Evolutionary conservation across 345 rosid species (phyloP).

Genomic region (Physaria fendleri): DNA sequence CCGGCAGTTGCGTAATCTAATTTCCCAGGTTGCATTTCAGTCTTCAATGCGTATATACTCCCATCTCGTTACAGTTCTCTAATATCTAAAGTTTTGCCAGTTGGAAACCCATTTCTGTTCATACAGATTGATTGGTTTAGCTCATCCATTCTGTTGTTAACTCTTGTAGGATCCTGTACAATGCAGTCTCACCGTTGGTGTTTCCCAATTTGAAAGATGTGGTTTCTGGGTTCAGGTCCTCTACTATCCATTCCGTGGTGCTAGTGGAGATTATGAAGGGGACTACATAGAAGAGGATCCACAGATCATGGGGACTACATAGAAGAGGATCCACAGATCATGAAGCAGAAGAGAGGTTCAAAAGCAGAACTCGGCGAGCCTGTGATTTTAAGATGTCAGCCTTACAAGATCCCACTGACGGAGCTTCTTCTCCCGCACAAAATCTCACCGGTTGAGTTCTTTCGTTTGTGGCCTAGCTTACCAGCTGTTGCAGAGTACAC

Average conservation of each 20-base stretch:
- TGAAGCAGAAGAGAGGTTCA: constrained; percentile 75
- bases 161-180: constrained; percentile 75
- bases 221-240: constrained; percentile 95
- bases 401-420: constrained; percentile 90
- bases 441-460: constrained; percentile 93
- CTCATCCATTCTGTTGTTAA: constrained; percentile 7
- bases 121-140: neutral
- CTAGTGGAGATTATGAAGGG: constrained; percentile 80
- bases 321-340: constrained; percentile 82
- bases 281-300: constrained; percentile 89
- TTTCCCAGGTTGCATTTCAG: constrained; percentile 69
- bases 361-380: constrained; percentile 92
- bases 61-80: constrained; percentile 4
- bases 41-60: constrained; percentile 6
- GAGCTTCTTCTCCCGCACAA: constrained; percentile 94
- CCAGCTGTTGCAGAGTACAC: constrained; percentile 85
- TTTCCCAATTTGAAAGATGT: constrained; percentile 93
- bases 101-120: neutral
- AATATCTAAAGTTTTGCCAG: neutral
- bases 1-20: constrained; percentile 83
- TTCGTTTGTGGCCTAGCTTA: constrained; percentile 98
- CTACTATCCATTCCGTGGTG: constrained; percentile 93
- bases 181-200: constrained; percentile 93
- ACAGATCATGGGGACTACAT: constrained; percentile 55
- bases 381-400: constrained; percentile 94